A percentile compares a stretch with the other conserved stretches of the same genome.
Evolutionary conservation across 192 early-diverging fungal species (phyloP).

Genomic region (Backusella sp.): DNA sequence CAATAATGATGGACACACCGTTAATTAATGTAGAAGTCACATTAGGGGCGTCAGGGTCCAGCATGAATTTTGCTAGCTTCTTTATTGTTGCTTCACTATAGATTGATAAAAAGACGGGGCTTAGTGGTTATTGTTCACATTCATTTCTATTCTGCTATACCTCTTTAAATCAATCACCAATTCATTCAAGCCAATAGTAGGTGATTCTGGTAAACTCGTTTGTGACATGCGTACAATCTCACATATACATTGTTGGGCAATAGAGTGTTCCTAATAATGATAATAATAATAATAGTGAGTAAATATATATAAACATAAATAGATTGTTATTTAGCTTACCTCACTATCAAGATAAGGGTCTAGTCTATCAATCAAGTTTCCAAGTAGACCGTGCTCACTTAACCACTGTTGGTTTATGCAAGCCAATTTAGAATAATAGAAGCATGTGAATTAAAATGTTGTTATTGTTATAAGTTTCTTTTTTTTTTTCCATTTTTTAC

Average conservation of each 20-base stretch:
- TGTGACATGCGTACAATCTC: constrained; percentile 43
- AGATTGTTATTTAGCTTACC: constrained; percentile 36
- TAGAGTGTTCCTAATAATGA: constrained; percentile 33
- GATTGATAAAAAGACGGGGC: background rate
- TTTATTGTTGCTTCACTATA: constrained; percentile 73
- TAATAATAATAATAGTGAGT: background rate
- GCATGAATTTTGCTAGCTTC: constrained; percentile 86
- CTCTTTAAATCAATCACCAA: constrained; percentile 36
- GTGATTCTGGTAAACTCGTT: constrained; percentile 33
- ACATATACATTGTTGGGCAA: constrained; percentile 42
- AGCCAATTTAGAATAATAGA: constrained; percentile 10
- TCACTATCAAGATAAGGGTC: constrained; percentile 81
- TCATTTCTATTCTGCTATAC: background rate
- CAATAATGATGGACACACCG: constrained; percentile 95
- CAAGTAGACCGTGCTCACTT: constrained; percentile 75
- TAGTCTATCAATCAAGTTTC: constrained; percentile 72
- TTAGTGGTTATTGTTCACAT: background rate
- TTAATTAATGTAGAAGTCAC: constrained; percentile 89
- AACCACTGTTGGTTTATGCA: constrained; percentile 69
- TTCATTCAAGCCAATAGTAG: constrained; percentile 38
- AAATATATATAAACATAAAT: background rate
- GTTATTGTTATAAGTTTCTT: background rate
- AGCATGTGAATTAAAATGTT: background rate
- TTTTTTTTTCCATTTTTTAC: constrained; percentile 41
- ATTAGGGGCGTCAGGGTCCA: constrained; percentile 70